phyloP scores from a whole-genome alignment of 2,329 filamentous ascomycete genomes.

The Aureobasidium zeae region DNA sequence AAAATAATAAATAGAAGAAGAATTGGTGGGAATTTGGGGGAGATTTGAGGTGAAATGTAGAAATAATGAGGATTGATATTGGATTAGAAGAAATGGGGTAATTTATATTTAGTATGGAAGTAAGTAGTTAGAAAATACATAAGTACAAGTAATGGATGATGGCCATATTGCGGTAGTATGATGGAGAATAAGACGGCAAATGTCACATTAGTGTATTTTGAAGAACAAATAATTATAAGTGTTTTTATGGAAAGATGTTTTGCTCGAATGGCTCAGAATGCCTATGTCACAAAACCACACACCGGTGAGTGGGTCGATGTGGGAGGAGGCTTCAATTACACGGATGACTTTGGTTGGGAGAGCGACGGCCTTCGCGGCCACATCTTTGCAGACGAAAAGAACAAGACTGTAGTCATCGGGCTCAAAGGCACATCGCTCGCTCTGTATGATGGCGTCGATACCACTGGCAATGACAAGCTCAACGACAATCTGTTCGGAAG shows the following conservation, averaged over 20 bases:
- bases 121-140: too few species aligned
- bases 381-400: slow-evolving; percentile 77
- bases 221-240: too few species aligned
- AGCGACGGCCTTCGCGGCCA: slow-evolving; percentile 82
- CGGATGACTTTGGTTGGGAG: slow-evolving; percentile 87
- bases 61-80: too few species aligned
- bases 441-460: slow-evolving; percentile 92
- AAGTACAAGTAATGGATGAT: too few species aligned
- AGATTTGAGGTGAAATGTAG: too few species aligned
- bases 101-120: too few species aligned
- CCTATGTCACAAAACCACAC: slow-evolving; percentile 67
- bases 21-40: too few species aligned
- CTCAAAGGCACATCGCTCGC: slow-evolving; percentile 80
- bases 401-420: slow-evolving; percentile 81
- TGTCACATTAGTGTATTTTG: too few species aligned
- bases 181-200: too few species aligned
- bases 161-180: too few species aligned
- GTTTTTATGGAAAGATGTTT: slow-evolving; percentile 41
- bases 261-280: slow-evolving; percentile 80
- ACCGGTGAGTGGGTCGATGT: slow-evolving; percentile 78
- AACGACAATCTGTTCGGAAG: slow-evolving; percentile 98
- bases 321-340: slow-evolving; percentile 70
- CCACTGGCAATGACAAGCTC: slow-evolving; percentile 92
- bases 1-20: too few species aligned
- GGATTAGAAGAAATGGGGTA: too few species aligned